These are phyloP conservation scores for Daedaleopsis nitida DNA, from an alignment of 768 basidiomycete genomes.

Conservation along the genomic window DNA sequence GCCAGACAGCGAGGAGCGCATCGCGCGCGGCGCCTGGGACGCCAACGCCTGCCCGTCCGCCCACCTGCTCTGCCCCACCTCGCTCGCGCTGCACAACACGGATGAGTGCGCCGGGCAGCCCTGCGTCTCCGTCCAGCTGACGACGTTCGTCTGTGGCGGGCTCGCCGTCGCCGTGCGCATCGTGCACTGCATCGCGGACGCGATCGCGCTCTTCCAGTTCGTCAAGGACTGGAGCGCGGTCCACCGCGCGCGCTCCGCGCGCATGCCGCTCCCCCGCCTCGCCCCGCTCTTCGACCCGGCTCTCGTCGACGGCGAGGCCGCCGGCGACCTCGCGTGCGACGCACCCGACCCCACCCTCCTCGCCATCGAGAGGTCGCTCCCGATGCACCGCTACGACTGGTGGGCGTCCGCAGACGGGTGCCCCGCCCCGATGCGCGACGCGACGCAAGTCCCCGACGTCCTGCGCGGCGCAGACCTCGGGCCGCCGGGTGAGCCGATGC, in stretches of 20 bases:
- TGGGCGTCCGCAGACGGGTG: constrained; percentile 14
- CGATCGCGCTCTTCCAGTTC: constrained; percentile 37
- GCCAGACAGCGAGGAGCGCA: background rate
- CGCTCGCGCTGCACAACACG: constrained; percentile 11
- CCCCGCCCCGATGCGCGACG: constrained; percentile 1
- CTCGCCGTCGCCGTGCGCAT: constrained; percentile 35
- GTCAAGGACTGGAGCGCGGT: constrained; percentile 37
- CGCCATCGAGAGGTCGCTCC: constrained; percentile 8
- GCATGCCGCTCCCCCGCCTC: constrained; percentile 17
- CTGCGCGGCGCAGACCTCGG: constrained; percentile 8
- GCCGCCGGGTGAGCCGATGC: constrained; percentile 2
- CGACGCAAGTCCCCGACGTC: constrained; percentile 1
- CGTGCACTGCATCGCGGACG: constrained; percentile 39
- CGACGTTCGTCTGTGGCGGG: constrained; percentile 32
- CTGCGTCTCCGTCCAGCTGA: constrained; percentile 37
- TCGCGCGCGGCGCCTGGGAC: background rate
- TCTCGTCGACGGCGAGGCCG: constrained; percentile 31
- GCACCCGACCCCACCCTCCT: constrained; percentile 28
- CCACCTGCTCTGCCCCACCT: background rate
- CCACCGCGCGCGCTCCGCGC: constrained; percentile 23
- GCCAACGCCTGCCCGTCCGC: constrained; percentile 7
- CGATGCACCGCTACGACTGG: constrained; percentile 16
- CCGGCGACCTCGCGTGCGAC: constrained; percentile 33
- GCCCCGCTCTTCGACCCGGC: constrained; percentile 34
- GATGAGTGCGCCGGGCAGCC: constrained; percentile 26